Percentiles rank a stretch among this genome's conserved stretches.
Conservation (phyloP, 371 early-diverging fungal genomes). For the Coemansia sp. region DNA sequence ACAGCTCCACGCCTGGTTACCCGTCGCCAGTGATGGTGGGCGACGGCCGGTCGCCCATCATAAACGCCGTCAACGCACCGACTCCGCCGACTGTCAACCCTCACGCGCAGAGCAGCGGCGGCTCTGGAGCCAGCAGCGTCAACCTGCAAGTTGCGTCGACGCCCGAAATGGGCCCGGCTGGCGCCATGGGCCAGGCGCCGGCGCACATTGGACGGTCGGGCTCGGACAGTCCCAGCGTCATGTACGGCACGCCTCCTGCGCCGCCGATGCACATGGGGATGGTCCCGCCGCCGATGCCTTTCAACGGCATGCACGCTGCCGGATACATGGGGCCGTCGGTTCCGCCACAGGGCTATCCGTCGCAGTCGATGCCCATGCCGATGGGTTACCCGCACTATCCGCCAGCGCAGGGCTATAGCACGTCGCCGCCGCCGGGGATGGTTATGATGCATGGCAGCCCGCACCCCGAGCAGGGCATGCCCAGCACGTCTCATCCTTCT, state of each 20-base stretch:
- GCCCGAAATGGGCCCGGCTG: conserved; percentile 35
- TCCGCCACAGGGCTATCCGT: conserved; percentile 40
- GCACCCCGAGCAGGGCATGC: conserved; percentile 32
- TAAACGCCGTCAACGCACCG: conserved; percentile 17
- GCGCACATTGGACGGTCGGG: conserved; percentile 18
- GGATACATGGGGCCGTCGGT: conserved; percentile 36
- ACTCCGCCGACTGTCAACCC: conserved; percentile 19
- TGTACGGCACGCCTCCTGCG: conserved; percentile 28
- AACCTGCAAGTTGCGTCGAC: conserved; percentile 22
- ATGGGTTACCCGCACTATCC: conserved; percentile 49
- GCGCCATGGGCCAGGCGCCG: conserved; percentile 3
- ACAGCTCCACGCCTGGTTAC: conserved; percentile 27
- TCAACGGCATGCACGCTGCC: conserved; percentile 33
- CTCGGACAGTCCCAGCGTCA: conserved; percentile 27
- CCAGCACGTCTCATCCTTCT: conserved; percentile 11
- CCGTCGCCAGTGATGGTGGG: conserved; percentile 34
- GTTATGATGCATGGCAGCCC: conserved; percentile 40
- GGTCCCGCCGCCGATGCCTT: conserved; percentile 45
- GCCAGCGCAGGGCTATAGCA: conserved; percentile 26
- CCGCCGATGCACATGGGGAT: conserved; percentile 46
- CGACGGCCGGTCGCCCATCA: conserved; percentile 30
- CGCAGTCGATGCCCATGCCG: conserved; percentile 39
- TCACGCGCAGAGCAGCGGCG: neutral
- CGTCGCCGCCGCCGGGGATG: conserved; percentile 44
- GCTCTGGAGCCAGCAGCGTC: neutral